Evolutionary conservation across 805 yeast genomes (phyloP).

Genomic region (Lachancea kluyveri): DNA sequence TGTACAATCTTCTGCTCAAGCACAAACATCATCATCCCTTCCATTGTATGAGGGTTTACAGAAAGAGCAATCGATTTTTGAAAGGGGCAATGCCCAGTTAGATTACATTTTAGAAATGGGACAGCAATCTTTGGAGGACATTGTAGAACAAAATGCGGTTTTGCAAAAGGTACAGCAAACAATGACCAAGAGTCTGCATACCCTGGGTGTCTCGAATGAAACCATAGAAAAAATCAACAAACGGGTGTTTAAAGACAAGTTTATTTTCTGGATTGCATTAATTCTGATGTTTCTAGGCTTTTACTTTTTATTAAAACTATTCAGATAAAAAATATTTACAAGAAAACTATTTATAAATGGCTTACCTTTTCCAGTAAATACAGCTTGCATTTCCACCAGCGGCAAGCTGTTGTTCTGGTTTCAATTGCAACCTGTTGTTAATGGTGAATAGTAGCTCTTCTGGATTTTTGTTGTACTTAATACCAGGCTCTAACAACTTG

Average conservation of each 20-base stretch:
- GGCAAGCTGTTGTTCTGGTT: constrained; percentile 47
- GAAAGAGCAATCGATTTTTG: constrained; percentile 59
- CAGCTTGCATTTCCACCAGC: constrained; percentile 63
- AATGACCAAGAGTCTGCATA: constrained; percentile 62
- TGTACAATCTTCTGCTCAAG: constrained; percentile 31
- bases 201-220: constrained; percentile 80
- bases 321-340: constrained; percentile 37
- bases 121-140: constrained; percentile 72
- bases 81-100: constrained; percentile 70
- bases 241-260: constrained; percentile 79
- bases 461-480: constrained; percentile 9
- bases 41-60: constrained; percentile 55
- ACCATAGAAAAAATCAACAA: constrained; percentile 77
- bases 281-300: constrained; percentile 55
- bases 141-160: constrained; percentile 77
- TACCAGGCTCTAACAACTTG: constrained; percentile 49
- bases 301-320: constrained; percentile 57
- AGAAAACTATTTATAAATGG: constrained; percentile 1
- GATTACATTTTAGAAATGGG: constrained; percentile 93
- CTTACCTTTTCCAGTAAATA: constrained; percentile 43
- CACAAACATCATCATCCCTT: constrained; percentile 31
- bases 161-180: constrained; percentile 53
- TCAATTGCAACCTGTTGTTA: constrained; percentile 43
- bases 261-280: constrained; percentile 77
- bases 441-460: constrained; percentile 27